Conservation (phyloP, 108 stramenopile genomes). For the Hondaea fermentalgiana region DNA sequence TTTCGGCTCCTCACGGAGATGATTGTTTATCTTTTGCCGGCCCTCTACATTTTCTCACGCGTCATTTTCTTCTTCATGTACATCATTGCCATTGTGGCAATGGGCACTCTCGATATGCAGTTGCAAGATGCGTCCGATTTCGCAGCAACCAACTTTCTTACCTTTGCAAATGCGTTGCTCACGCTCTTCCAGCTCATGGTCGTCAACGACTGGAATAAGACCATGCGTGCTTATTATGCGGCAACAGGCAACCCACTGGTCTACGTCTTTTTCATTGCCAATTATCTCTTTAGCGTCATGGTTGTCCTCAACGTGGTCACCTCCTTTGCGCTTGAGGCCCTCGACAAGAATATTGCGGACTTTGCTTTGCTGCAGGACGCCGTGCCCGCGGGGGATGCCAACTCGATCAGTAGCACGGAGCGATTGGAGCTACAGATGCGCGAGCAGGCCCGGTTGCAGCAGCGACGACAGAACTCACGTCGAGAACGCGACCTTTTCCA, state of each 20-base stretch:
- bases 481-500: not conserved
- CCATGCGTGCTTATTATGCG: not conserved
- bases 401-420: not conserved
- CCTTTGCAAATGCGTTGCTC: not conserved
- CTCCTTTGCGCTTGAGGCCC: conserved; percentile 21
- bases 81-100: not conserved
- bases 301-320: conserved; percentile 25
- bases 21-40: not conserved
- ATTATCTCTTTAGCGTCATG: conserved; percentile 17
- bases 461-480: not conserved
- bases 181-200: conserved; percentile 19
- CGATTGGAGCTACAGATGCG: not conserved
- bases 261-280: conserved; percentile 16
- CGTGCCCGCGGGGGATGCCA: not conserved
- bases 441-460: not conserved
- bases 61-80: conserved; percentile 7
- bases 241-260: not conserved
- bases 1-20: not conserved
- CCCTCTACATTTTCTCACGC: not conserved
- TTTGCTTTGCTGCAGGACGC: not conserved
- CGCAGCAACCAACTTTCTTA: not conserved
- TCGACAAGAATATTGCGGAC: not conserved
- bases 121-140: not conserved
- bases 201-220: conserved; percentile 26
- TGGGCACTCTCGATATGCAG: conserved; percentile 12